Evolutionary conservation across 352 stramenopile genomes (phyloP), one percentile per base, ranked within the genome.

Genomic region (Phytophthora pluvialis): DNA sequence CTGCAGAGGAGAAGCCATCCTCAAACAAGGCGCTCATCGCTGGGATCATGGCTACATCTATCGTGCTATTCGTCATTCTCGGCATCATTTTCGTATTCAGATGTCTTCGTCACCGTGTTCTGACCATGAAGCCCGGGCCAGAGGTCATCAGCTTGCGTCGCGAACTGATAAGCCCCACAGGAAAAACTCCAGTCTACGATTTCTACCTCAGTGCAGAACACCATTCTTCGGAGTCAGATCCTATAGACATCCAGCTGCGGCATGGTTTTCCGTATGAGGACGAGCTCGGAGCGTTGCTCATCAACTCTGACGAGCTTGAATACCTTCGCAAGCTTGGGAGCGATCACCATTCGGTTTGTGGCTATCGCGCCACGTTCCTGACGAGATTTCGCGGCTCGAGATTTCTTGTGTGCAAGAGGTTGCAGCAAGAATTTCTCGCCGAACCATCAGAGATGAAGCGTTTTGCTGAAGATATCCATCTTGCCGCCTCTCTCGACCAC

Each of bases 401-500:
- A 10, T 48, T 75, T 13, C 61, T 80, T 11, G 72, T 72, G 3
- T 81, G 62, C 46, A 82, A 83, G 62, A 69, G 76, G 4, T 64
- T 82, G 16, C 70, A 76, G 13, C 68, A 73, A 50, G 53, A 88
- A 46, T 33, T 68, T 7, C 39, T 73, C n/a, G 38, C 61, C 40
- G 70, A 68, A 4, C 28, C 45, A 7, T 56, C 73, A 42, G 74
- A 78, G 29, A 50, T 60, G 4, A 45, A 79, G 33, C 59, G 42
- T 1, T 82, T 88, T 39, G 56, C 83, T 29, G 21, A 62, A 5
- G 78, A 88, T 28, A 69, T 88, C 43, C 64, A 80, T 25, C 59
- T 87, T 60, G 62, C 76, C 16, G 61, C 75, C 4, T 72, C 62
- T 46, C 57, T 88, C 26, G 58, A 76, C 38, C 81, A 88, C 28